These are phyloP conservation scores for Leccinum variicolor DNA, from an alignment of 768 basidiomycete species.

Conservation along the genomic window DNA sequence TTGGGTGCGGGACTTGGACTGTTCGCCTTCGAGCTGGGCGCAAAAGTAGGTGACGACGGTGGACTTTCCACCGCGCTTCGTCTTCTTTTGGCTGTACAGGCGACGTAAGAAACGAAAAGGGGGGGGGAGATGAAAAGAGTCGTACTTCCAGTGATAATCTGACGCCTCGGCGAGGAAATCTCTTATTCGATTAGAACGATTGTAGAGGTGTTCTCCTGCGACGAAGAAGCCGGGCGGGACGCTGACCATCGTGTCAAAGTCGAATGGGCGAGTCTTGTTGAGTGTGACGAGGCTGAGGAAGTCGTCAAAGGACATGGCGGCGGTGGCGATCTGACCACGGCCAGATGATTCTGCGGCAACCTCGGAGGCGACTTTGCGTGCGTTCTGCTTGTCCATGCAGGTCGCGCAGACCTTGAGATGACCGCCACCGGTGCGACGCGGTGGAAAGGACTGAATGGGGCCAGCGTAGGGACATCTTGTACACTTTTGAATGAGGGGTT, in stretches of 20 bases:
- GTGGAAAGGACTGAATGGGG: slow-evolving; percentile 25
- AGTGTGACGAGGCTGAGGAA: slow-evolving; percentile 31
- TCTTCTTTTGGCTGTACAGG: slow-evolving; percentile 30
- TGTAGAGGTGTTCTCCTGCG: slow-evolving; percentile 33
- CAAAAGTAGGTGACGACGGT: slow-evolving; percentile 36
- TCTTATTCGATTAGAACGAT: slow-evolving; percentile 34
- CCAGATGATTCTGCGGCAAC: slow-evolving; percentile 26
- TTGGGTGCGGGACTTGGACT: slow-evolving; percentile 33
- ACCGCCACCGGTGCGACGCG: slow-evolving; percentile 29
- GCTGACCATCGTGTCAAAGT: slow-evolving; percentile 35
- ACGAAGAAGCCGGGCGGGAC: slow-evolving; percentile 30
- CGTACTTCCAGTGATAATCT: slow-evolving; percentile 35
- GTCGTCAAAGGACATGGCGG: slow-evolving; percentile 33
- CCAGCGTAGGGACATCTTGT: slow-evolving; percentile 32
- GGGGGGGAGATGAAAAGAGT: not conserved
- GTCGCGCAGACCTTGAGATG: slow-evolving; percentile 31
- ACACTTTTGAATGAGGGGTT: slow-evolving; percentile 27
- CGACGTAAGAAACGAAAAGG: not conserved
- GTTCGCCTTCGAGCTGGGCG: slow-evolving; percentile 33
- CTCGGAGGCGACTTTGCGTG: slow-evolving; percentile 31
- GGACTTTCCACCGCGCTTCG: slow-evolving; percentile 33
- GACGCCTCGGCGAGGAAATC: slow-evolving; percentile 33
- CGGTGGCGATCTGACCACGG: slow-evolving; percentile 34
- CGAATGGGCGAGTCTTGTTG: slow-evolving; percentile 31
- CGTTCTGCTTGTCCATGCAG: slow-evolving; percentile 34